These are phyloP conservation scores for Suillus discolor DNA, from an alignment of 768 basidiomycete species.

Conservation along the genomic window DNA sequence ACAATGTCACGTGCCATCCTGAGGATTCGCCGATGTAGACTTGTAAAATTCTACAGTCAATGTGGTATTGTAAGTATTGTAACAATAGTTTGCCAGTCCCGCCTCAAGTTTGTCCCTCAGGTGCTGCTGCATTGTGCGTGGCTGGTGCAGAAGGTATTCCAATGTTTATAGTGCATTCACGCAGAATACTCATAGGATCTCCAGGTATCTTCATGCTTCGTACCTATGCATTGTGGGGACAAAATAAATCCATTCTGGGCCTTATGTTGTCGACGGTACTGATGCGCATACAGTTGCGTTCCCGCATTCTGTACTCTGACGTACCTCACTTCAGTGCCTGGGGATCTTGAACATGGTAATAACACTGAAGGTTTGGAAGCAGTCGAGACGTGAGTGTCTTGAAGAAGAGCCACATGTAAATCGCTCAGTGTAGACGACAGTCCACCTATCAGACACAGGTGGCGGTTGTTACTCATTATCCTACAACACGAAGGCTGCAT, in stretches of 20 bases:
- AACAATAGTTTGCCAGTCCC: too few relatives aligned
- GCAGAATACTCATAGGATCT: neutral
- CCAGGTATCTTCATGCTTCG: neutral
- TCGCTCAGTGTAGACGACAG: neutral
- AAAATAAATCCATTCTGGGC: neutral
- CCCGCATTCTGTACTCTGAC: neutral
- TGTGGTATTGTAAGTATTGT: neutral
- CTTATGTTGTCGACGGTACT: neutral
- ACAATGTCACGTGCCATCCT: neutral
- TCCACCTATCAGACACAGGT: neutral
- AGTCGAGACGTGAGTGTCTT: neutral
- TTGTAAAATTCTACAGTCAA: neutral
- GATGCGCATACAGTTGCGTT: neutral
- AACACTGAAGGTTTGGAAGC: neutral
- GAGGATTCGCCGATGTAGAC: neutral
- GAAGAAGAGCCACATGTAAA: neutral
- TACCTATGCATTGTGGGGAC: constrained; percentile 1
- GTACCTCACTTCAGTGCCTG: neutral
- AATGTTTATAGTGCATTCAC: neutral
- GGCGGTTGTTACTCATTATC: neutral
- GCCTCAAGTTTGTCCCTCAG: neutral
- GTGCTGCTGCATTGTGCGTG: neutral
- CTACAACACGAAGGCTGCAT: neutral
- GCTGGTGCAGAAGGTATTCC: neutral
- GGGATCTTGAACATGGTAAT: neutral